phyloP scores from a whole-genome alignment of 495 filamentous ascomycete genomes.

The Annulohypoxylon nitens region DNA sequence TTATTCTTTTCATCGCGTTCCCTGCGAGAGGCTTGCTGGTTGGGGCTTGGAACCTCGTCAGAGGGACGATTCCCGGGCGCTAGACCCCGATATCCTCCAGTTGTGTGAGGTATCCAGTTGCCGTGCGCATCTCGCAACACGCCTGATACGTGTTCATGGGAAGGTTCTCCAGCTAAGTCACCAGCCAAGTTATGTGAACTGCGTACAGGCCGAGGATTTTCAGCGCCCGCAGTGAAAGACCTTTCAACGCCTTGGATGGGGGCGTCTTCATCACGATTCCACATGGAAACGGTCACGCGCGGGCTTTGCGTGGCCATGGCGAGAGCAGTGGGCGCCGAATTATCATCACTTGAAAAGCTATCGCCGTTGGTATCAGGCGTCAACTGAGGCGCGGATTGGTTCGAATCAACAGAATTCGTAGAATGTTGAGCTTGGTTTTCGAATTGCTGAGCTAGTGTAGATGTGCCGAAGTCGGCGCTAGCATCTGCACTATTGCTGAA shows the following conservation, averaged over 20 bases:
- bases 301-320: conserved; percentile 61
- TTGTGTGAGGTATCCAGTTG: conserved; percentile 54
- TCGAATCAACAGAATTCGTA: conserved; percentile 48
- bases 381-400: conserved; percentile 52
- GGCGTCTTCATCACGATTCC: conserved; percentile 54
- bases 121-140: conserved; percentile 54
- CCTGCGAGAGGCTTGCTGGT: conserved; percentile 54
- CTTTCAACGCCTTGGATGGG: conserved; percentile 50
- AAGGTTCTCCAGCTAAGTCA: conserved; percentile 42
- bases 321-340: conserved; percentile 52
- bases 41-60: conserved; percentile 56
- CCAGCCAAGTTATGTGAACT: conserved; percentile 43
- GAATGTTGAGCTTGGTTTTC: conserved; percentile 41
- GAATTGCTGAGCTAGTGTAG: conserved; percentile 26
- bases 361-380: conserved; percentile 65
- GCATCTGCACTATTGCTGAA: conserved; percentile 28
- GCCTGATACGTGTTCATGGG: conserved; percentile 17
- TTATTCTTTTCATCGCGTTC: conserved; percentile 56
- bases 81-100: conserved; percentile 58
- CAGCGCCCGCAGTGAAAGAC: conserved; percentile 39
- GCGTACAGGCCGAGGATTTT: conserved; percentile 36
- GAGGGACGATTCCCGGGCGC: conserved; percentile 57
- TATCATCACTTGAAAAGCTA: conserved; percentile 63
- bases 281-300: conserved; percentile 63
- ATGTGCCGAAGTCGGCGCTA: conserved; percentile 42